Percentiles rank a stretch among this genome's conserved stretches.
phyloP scores from a whole-genome alignment of 73 alveolate genomes.

The Uronychia setigera region DNA sequence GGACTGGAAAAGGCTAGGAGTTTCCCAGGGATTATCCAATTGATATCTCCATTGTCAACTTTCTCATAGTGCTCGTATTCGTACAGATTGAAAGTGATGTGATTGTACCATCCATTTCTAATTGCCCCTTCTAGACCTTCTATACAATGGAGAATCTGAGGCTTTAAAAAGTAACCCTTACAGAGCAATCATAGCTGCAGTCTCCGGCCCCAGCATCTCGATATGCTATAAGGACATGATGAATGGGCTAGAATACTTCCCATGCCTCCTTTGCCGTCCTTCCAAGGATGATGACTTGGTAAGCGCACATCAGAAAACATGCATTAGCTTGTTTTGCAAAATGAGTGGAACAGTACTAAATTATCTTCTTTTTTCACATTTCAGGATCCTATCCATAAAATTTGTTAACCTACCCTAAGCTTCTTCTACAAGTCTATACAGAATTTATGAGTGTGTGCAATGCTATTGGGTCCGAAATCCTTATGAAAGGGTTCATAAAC shows the following conservation, averaged over 20 bases:
- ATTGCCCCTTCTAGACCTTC: conserved; percentile 56
- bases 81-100: conserved; percentile 37
- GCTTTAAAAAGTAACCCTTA: neutral
- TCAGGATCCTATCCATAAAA: conserved; percentile 36
- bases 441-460: conserved; percentile 62
- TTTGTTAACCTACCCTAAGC: conserved; percentile 11
- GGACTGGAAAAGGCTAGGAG: conserved; percentile 50
- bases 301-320: conserved; percentile 81
- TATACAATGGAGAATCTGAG: conserved; percentile 68
- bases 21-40: conserved; percentile 71
- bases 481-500: conserved; percentile 68
- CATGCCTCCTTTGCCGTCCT: conserved; percentile 72
- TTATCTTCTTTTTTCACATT: conserved; percentile 52
- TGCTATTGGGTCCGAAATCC: conserved; percentile 73
- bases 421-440: conserved; percentile 47
- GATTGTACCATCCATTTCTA: conserved; percentile 43
- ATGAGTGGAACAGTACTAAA: conserved; percentile 66
- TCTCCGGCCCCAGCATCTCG: conserved; percentile 73
- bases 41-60: conserved; percentile 68
- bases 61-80: conserved; percentile 63
- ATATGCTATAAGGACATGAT: conserved; percentile 69
- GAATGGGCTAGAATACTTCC: conserved; percentile 55
- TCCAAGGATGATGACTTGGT: conserved; percentile 61
- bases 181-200: conserved; percentile 68
- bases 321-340: conserved; percentile 78